These are phyloP conservation scores for Raphanus raphanistrum DNA, from an alignment of 345 rosid species.

Conservation along the genomic window DNA sequence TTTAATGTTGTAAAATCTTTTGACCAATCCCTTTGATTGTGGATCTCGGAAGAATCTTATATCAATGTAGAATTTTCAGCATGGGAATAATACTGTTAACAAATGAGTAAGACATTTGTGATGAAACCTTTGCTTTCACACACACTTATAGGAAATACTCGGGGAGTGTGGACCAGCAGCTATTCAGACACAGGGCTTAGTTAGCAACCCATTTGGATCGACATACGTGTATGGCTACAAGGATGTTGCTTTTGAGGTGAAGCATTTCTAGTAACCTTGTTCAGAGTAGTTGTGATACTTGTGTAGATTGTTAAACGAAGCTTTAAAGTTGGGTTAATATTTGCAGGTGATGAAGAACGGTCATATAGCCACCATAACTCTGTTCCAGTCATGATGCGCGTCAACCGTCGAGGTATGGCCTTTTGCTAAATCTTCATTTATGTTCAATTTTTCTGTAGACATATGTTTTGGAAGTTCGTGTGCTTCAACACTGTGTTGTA, in stretches of 20 bases:
- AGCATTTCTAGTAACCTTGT: background rate
- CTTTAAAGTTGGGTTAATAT: slow-evolving; percentile 1
- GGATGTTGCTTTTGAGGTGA: slow-evolving; percentile 94
- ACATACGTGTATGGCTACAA: slow-evolving; percentile 95
- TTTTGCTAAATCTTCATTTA: background rate
- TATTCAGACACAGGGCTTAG: slow-evolving; percentile 94
- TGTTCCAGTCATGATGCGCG: slow-evolving; percentile 73
- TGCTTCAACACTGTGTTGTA: background rate
- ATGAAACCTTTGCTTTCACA: background rate
- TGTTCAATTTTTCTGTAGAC: background rate
- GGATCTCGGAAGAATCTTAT: too few species aligned
- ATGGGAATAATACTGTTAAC: background rate
- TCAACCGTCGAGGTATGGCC: slow-evolving; percentile 7
- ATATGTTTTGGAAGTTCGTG: background rate
- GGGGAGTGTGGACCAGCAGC: slow-evolving; percentile 98
- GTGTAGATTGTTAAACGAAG: background rate
- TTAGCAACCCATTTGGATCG: slow-evolving; percentile 93
- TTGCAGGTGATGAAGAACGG: slow-evolving; percentile 97
- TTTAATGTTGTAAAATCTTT: too few species aligned
- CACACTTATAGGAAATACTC: slow-evolving; percentile 72
- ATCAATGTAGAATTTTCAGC: background rate
- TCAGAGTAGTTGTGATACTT: slow-evolving; percentile 3
- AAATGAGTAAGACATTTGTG: background rate
- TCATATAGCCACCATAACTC: slow-evolving; percentile 81
- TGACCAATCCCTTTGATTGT: too few species aligned